These are phyloP conservation scores for Crataegus laevigata DNA, from an alignment of 306 rosid genomes.

Conservation along the genomic window DNA sequence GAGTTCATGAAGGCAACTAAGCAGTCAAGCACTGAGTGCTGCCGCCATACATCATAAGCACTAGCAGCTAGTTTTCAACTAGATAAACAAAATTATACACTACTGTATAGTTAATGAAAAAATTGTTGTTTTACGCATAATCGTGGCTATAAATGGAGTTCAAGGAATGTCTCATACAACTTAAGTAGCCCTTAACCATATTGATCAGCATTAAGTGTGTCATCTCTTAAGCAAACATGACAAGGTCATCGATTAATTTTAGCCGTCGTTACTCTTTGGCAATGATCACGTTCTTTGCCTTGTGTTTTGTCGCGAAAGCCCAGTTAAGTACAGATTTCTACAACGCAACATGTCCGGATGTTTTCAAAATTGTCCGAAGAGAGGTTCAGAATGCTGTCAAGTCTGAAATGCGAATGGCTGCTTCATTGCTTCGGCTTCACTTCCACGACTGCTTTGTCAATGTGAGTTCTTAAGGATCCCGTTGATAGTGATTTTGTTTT, in stretches of 20 bases:
- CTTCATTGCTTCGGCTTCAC: constrained; percentile 84
- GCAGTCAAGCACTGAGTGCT: neutral
- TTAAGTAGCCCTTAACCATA: neutral
- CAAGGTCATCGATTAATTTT: neutral
- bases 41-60: constrained; percentile 16
- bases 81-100: neutral
- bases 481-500: no score
- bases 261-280: constrained; percentile 11
- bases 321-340: constrained; percentile 66
- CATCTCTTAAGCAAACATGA: neutral
- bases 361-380: constrained; percentile 44
- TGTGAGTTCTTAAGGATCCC: constrained; percentile 27
- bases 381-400: constrained; percentile 49
- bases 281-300: constrained; percentile 18
- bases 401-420: constrained; percentile 76
- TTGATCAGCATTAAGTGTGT: neutral
- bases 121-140: neutral
- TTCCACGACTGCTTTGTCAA: constrained; percentile 94
- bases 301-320: constrained; percentile 37
- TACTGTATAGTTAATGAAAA: neutral
- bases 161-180: neutral
- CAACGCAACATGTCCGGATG: constrained; percentile 48
- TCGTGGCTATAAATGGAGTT: constrained; percentile 2
- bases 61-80: neutral
- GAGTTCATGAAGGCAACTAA: neutral